Conservation (phyloP, 2,329 filamentous ascomycete genomes). For the Diaporthe citriasiana region DNA sequence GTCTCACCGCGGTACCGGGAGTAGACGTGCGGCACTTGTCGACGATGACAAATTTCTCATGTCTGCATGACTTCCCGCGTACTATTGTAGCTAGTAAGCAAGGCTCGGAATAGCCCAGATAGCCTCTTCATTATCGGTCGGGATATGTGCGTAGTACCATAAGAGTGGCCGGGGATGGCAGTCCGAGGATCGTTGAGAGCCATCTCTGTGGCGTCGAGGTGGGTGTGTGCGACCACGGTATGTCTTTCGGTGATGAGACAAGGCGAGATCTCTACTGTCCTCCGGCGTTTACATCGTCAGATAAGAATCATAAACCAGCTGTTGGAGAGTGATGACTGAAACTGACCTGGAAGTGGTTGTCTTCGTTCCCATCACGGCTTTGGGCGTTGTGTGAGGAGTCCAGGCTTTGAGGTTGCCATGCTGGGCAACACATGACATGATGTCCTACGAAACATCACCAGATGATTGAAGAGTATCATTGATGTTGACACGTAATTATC, state of each 20-base stretch:
- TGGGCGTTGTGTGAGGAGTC: neutral
- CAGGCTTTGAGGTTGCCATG: neutral
- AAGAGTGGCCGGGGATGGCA: neutral
- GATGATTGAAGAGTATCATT: conserved; percentile 2
- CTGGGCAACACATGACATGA: neutral
- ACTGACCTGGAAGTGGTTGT: neutral
- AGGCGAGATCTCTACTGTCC: neutral
- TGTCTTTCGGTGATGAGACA: neutral
- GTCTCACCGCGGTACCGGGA: neutral
- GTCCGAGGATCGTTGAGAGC: neutral
- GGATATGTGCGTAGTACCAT: neutral
- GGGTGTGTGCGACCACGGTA: neutral
- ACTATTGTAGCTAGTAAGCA: neutral
- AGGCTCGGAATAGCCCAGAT: neutral
- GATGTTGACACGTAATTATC: neutral
- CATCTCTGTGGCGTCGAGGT: neutral
- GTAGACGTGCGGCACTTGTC: neutral
- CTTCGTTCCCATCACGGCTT: neutral
- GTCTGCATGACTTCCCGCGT: neutral
- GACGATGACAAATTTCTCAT: neutral
- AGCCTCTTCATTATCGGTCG: neutral
- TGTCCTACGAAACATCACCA: conserved; percentile 10
- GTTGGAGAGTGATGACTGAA: neutral
- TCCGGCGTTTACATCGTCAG: neutral
- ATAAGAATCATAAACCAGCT: neutral